Evolutionary conservation across 192 early-diverging fungal genomes (phyloP), one percentile per base, ranked within the genome.

Genomic region (Mortierella antarctica): DNA sequence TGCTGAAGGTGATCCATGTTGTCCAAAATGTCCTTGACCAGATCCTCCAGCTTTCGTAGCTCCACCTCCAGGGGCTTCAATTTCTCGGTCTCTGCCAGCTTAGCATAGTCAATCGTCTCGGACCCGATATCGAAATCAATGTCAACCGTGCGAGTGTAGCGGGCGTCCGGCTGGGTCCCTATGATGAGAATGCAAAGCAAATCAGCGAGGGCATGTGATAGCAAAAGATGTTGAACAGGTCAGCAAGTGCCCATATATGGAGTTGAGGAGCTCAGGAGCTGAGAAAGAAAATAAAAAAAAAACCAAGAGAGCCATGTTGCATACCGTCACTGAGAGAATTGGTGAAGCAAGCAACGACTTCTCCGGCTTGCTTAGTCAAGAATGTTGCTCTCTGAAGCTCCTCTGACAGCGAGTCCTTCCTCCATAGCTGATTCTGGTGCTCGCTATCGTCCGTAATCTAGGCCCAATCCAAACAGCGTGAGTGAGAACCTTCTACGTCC

Each of bases 11-110:
- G 89, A 70, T 95, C 92, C 91, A 98, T 93, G 67, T 96, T 92
- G 21, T 90, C 93, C 42, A 92, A 82, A 63, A 97, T 90, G 49
- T 95, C 92, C 59, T 91, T 85, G 67, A 94, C 83, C 40, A 94
- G 78, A 71, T 88, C 87, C 79, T 96, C 94, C 66, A 96, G 77
- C 59, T 93, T 89, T 56, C 91, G 86, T 39, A 98, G 79, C 86
- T 98, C 97, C 17, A 93, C 60, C 85, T 98, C 97, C 76, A 96
- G 82, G n/a, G 97, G 97, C 76, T 88, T 88, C 46, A 98, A 82
- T 74, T 96, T 95, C 75, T 97, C 93, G n/a, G 91, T 83, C 65
- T 90, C 86, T 53, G 88, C 89, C 56, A 94, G 57, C 65, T 88
- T 88, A 42, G 82, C 73, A 65, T 88, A 89, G 62, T 96, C 96